Evolutionary conservation across 163 green algal species (phyloP).

Genomic region (Scenedesmus sp.): DNA sequence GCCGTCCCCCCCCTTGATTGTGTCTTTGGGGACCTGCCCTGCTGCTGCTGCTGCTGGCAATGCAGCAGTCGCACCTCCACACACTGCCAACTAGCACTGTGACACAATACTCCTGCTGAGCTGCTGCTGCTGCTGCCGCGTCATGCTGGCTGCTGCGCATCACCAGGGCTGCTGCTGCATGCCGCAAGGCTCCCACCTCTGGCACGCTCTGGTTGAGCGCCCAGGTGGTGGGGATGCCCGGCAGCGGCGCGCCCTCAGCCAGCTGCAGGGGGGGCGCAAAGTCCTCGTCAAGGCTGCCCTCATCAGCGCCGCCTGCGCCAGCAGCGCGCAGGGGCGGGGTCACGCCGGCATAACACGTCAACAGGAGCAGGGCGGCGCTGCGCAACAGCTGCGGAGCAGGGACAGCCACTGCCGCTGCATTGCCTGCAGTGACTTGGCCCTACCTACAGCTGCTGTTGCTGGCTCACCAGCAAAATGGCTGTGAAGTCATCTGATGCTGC

Average conservation of each 20-base stretch:
- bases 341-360: neutral
- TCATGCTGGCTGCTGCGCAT: neutral
- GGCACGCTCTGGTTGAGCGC: slow-evolving; percentile 40
- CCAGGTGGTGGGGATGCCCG: slow-evolving; percentile 57
- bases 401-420: too few relatives aligned
- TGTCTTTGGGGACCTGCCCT: too few relatives aligned
- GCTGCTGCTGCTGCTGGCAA: neutral
- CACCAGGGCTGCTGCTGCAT: neutral
- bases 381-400: too few relatives aligned
- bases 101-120: neutral
- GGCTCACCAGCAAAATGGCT: too few relatives aligned
- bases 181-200: slow-evolving; percentile 38
- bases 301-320: neutral
- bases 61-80: neutral
- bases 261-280: neutral
- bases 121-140: neutral
- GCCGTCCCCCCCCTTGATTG: too few relatives aligned
- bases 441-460: too few relatives aligned
- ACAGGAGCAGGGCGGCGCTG: too few relatives aligned
- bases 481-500: too few relatives aligned
- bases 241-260: slow-evolving; percentile 34
- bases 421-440: too few relatives aligned
- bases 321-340: neutral
- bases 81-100: neutral
- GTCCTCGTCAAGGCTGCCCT: neutral